Base-by-base conservation (phyloP, 2,329 filamentous ascomycete genomes). In the Tricladium varicosporioides region DNA sequence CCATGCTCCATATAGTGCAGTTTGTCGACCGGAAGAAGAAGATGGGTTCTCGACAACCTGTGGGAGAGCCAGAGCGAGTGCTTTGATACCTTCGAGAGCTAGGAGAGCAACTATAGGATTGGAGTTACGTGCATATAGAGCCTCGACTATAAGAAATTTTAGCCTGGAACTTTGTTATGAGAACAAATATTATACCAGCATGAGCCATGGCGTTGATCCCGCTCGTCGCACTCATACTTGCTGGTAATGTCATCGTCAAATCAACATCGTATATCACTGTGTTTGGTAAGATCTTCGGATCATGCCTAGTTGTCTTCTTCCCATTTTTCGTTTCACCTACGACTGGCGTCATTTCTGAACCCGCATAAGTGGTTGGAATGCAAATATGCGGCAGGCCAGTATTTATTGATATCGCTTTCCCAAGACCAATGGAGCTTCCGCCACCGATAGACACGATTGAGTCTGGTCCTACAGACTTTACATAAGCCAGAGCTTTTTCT, bases 171-270 rank as follows among this genome's bases (percentile, higher is more conserved):
- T 15, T 16, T 15, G 31, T 2, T 47, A 46, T 40, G 46, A 13
- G 31, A 16, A 58, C 44, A 27, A 45, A 43, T 51, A 18, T 50
- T 13, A 46, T 54, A 79, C 77, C 76, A 44, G 83, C 78, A 70
- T 87, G 85, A 1, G 85, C 84, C 69, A 87, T 84, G 0, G 85
- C 84, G 66, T 87, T 87, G 48, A 87, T 76, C 47, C 84, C 84
- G 57, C 82, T 86, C 0, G 78, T 83, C 1, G 79, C 77, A 60
- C 77, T 82, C 68, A 84, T 73, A 0, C 67, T 69, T 1, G 71
- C 65, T 0, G 84, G 83, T 19, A 87, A 71, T 1, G 78, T 81
- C 76, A 84, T 75, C 0, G 84, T 86, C 54, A 86, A 71, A 63
- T 85, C 77, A 15, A 86, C 82, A 71, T 88, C 84, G 66, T 87